Evolutionary conservation across 148 eudicot species (phyloP).

Genomic region (Mesembryanthemum crystallinum): DNA sequence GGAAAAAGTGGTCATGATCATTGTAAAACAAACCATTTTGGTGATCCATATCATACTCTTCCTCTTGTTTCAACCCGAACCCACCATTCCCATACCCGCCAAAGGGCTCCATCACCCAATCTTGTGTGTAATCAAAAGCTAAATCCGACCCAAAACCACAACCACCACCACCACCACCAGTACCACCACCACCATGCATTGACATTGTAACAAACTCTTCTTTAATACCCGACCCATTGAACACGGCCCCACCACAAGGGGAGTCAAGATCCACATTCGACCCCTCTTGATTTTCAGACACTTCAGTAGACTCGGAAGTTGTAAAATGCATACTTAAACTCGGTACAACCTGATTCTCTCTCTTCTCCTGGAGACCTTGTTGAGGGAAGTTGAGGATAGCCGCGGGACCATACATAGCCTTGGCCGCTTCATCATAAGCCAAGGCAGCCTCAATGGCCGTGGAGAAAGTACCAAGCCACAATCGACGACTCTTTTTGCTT

Average conservation of each 20-base stretch:
- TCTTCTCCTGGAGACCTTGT: not conserved
- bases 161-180: not conserved
- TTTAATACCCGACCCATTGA: not conserved
- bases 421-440: conserved; percentile 54
- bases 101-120: conserved; percentile 31
- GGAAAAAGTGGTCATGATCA: conserved; percentile 14
- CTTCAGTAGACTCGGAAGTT: conserved; percentile 16
- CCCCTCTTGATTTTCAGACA: conserved; percentile 15
- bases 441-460: conserved; percentile 46
- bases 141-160: conserved; percentile 16
- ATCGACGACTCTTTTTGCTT: conserved; percentile 30
- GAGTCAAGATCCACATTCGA: conserved; percentile 15
- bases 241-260: not conserved
- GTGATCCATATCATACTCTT: conserved; percentile 17
- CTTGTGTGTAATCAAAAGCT: conserved; percentile 31
- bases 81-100: conserved; percentile 16
- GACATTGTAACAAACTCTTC: conserved; percentile 7
- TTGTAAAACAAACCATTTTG: conserved; percentile 18
- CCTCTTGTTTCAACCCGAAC: conserved; percentile 24
- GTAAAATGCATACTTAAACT: conserved; percentile 1
- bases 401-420: conserved; percentile 43
- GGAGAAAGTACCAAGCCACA: conserved; percentile 52
- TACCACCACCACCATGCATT: not conserved
- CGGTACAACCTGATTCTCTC: not conserved
- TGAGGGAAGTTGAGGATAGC: conserved; percentile 50